Evolutionary conservation across 345 rosid genomes (phyloP).

Genomic region (Arabidopsis thaliana): DNA sequence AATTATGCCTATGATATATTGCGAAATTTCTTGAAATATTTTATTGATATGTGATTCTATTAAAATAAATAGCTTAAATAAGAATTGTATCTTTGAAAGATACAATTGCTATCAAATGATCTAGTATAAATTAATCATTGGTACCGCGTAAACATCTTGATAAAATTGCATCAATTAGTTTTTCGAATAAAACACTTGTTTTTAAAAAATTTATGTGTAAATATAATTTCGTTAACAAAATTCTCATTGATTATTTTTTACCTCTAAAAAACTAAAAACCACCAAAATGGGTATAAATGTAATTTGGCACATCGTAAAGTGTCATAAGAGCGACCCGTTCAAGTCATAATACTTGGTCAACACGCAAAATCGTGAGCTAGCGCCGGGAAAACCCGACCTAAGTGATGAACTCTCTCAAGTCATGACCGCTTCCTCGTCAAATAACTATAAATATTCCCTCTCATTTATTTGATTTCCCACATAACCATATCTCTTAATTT

Average conservation of each 20-base stretch:
- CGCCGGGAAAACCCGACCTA: slow-evolving; percentile 41
- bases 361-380: slow-evolving; percentile 29
- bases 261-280: neutral
- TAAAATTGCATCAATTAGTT: neutral
- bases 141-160: neutral
- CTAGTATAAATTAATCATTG: no score
- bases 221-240: neutral
- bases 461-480: slow-evolving; percentile 10
- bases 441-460: slow-evolving; percentile 8
- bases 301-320: neutral
- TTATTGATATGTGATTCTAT: no score
- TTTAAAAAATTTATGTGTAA: no score
- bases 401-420: slow-evolving; percentile 29
- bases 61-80: no score
- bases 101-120: no score
- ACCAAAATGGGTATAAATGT: slow-evolving; percentile 17
- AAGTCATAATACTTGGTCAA: slow-evolving; percentile 45
- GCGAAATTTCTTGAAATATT: no score
- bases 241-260: neutral
- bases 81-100: no score
- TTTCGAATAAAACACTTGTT: no score
- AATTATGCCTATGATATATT: neutral
- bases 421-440: slow-evolving; percentile 30
- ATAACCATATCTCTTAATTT: slow-evolving; percentile 12
- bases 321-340: slow-evolving; percentile 35